Conservation (phyloP, 2,329 filamentous ascomycete genomes). For the Zymoseptoria brevis region DNA sequence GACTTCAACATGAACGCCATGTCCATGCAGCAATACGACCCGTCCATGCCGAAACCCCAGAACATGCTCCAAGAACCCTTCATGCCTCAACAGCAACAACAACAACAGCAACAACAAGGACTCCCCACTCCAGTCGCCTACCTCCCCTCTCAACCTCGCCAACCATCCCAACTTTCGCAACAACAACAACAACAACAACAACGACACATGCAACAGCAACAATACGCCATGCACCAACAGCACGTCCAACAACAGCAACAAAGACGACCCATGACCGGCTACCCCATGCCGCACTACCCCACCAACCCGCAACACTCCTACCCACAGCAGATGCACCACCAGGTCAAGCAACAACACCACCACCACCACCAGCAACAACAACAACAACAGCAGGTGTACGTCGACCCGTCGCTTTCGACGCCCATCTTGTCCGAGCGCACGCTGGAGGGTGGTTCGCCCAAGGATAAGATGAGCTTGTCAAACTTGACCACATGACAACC, state of each 20-base stretch:
- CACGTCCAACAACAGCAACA: too few species aligned
- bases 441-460: constrained; percentile 27
- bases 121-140: constrained; percentile 19
- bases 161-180: constrained; percentile 12
- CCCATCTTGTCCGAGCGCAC: constrained; percentile 20
- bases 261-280: constrained; percentile 11
- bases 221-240: constrained; percentile 21
- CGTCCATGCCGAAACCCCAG: constrained; percentile 20
- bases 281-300: constrained; percentile 12
- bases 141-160: constrained; percentile 20
- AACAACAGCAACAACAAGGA: constrained; percentile 19
- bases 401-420: constrained; percentile 25
- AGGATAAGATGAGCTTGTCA: constrained; percentile 33
- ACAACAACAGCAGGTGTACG: neutral
- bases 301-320: constrained; percentile 5
- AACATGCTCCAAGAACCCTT: constrained; percentile 31
- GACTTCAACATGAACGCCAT: constrained; percentile 27
- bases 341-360: constrained; percentile 4
- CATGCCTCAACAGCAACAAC: constrained; percentile 13
- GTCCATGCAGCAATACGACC: constrained; percentile 23
- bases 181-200: constrained; percentile 19
- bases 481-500: constrained; percentile 28
- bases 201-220: constrained; percentile 18
- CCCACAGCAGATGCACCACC: constrained; percentile 18
- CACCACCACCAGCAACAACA: too few species aligned